phyloP scores from a whole-genome alignment of 768 basidiomycete genomes.

The Suillus bovinus region DNA sequence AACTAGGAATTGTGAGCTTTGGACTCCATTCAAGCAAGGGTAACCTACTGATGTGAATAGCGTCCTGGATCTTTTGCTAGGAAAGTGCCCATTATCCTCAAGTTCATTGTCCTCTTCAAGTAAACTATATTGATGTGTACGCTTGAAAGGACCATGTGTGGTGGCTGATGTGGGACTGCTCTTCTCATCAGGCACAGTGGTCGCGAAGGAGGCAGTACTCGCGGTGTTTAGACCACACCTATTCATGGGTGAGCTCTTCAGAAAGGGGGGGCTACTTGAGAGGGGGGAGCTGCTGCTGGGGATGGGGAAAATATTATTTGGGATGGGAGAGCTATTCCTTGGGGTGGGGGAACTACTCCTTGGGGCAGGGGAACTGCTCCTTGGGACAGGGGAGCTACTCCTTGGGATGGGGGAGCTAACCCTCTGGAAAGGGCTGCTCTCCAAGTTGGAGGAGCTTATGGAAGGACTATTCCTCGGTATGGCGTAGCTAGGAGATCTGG shows the following conservation, averaged over 20 bases:
- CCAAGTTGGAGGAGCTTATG: too few species aligned
- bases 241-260: too few species aligned
- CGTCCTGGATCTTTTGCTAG: neutral
- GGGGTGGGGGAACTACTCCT: neutral
- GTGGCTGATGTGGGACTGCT: too few species aligned
- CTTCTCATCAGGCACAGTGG: neutral
- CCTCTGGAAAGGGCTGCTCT: too few species aligned
- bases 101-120: neutral
- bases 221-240: too few species aligned
- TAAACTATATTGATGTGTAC: neutral
- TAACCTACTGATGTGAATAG: neutral
- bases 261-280: too few species aligned
- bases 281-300: neutral
- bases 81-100: neutral
- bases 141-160: neutral
- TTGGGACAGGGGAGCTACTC: neutral
- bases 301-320: neutral
- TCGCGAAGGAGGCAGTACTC: too few species aligned
- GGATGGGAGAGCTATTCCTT: neutral
- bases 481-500: too few species aligned
- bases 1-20: too few species aligned
- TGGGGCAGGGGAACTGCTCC: neutral
- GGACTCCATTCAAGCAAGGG: neutral
- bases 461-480: too few species aligned
- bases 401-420: neutral